A percentile compares a stretch with the other conserved stretches of the same genome.
phyloP scores from a whole-genome alignment of 768 basidiomycete species.

The Fibroporia radiculosa region DNA sequence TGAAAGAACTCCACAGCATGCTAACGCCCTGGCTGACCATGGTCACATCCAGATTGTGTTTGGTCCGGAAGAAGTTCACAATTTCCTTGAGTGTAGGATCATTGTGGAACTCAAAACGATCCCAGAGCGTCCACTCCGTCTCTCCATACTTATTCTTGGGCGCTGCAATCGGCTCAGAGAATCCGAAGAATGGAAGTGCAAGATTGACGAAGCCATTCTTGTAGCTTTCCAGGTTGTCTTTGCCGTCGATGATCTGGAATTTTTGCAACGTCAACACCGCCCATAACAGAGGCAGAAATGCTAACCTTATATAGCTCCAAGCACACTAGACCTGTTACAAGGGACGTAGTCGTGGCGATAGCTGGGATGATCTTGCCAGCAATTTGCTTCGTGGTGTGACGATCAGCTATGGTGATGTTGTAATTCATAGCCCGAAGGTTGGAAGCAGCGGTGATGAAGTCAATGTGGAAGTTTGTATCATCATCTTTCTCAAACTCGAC shows the following conservation, averaged over 20 bases:
- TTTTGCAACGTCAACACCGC: background rate
- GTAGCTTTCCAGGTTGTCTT: conserved; percentile 88
- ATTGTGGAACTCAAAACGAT: conserved; percentile 87
- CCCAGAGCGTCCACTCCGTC: conserved; percentile 97
- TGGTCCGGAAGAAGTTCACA: conserved; percentile 72
- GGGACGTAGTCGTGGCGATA: conserved; percentile 95
- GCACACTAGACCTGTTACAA: conserved; percentile 93
- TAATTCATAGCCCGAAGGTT: conserved; percentile 97
- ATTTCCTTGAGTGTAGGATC: conserved; percentile 87
- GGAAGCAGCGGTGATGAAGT: conserved; percentile 96
- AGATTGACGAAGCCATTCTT: conserved; percentile 99
- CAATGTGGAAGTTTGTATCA: conserved; percentile 96
- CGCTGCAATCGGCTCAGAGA: conserved; percentile 94
- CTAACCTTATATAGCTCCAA: conserved; percentile 92
- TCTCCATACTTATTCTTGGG: conserved; percentile 81
- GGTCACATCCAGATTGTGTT: conserved; percentile 79
- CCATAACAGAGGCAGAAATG: background rate
- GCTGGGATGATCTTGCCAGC: conserved; percentile 99
- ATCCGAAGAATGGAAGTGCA: conserved; percentile 97
- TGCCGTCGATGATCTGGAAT: conserved; percentile 84
- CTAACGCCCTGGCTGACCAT: conserved; percentile 98
- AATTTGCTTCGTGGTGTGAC: conserved; percentile 93
- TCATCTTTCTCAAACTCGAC: conserved; percentile 99
- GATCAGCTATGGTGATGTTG: conserved; percentile 76
- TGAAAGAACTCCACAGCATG: conserved; percentile 96